These are phyloP conservation scores for Brassica carinata DNA, from an alignment of 345 rosid species.

Conservation along the genomic window DNA sequence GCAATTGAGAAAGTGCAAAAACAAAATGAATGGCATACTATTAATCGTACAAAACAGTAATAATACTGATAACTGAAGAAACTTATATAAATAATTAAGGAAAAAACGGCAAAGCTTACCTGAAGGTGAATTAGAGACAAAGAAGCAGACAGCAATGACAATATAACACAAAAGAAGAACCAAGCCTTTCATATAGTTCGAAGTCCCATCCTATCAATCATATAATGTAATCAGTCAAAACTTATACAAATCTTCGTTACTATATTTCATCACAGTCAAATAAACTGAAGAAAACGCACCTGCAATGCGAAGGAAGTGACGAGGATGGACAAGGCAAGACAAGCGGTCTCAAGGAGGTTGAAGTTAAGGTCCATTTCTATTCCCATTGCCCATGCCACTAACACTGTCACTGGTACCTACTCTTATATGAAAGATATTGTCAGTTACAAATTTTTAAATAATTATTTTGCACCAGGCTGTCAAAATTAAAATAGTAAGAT, in stretches of 20 bases:
- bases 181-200: slow-evolving; percentile 87
- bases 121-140: slow-evolving; percentile 57
- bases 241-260: not conserved
- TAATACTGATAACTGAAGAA: not conserved
- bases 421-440: not conserved
- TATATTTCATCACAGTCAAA: not conserved
- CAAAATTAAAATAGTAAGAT: not conserved
- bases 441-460: not conserved
- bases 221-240: not conserved
- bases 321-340: slow-evolving; percentile 69
- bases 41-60: not conserved
- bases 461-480: not conserved
- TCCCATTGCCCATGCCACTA: slow-evolving; percentile 80
- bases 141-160: slow-evolving; percentile 77
- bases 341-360: slow-evolving; percentile 80
- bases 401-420: slow-evolving; percentile 82
- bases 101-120: slow-evolving; percentile 43
- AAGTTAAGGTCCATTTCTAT: slow-evolving; percentile 85
- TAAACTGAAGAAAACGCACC: slow-evolving; percentile 42
- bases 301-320: slow-evolving; percentile 76
- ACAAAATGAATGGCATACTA: not conserved
- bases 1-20: slow-evolving; percentile 12
- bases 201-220: slow-evolving; percentile 78
- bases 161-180: slow-evolving; percentile 76
- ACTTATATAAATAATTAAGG: not conserved